Evolutionary conservation across 2,329 filamentous ascomycete genomes (phyloP).

Genomic region (Arthrobotrys entomopaga): DNA sequence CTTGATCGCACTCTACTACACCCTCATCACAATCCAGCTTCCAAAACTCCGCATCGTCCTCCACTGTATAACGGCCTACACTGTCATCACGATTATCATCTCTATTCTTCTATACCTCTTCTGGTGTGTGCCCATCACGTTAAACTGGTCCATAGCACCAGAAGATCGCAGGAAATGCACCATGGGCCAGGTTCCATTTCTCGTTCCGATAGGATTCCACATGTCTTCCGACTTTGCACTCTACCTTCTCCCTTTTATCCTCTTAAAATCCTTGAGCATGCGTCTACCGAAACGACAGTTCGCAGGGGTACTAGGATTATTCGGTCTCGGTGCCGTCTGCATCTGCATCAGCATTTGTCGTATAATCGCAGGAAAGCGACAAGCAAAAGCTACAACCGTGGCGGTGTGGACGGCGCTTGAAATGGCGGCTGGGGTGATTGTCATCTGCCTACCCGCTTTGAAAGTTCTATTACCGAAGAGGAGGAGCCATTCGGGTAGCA

Average conservation of each 20-base stretch:
- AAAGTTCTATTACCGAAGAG: conserved; percentile 18
- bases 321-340: conserved; percentile 33
- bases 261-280: conserved; percentile 34
- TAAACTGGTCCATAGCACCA: conserved; percentile 18
- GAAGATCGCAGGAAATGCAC: conserved; percentile 9
- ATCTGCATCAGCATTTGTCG: conserved; percentile 45
- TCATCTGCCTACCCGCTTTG: conserved; percentile 42
- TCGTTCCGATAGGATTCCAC: conserved; percentile 39
- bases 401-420: conserved; percentile 51
- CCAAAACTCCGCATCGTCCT: conserved; percentile 29
- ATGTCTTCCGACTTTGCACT: conserved; percentile 50
- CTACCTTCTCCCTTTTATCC: conserved; percentile 32
- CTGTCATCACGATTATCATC: conserved; percentile 27
- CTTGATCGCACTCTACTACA: conserved; percentile 43
- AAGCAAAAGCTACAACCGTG: conserved; percentile 22
- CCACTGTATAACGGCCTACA: conserved; percentile 40
- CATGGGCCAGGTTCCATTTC: conserved; percentile 12
- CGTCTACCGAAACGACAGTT: conserved; percentile 23
- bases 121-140: conserved; percentile 41
- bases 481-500: conserved; percentile 13
- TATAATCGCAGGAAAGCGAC: conserved; percentile 21
- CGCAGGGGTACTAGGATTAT: conserved; percentile 18
- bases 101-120: conserved; percentile 37
- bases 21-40: conserved; percentile 23
- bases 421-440: conserved; percentile 34